Percentiles rank a stretch among this genome's conserved stretches.
phyloP scores from a whole-genome alignment of 2,329 filamentous ascomycete species.

The Phaeoacremonium minimum region DNA sequence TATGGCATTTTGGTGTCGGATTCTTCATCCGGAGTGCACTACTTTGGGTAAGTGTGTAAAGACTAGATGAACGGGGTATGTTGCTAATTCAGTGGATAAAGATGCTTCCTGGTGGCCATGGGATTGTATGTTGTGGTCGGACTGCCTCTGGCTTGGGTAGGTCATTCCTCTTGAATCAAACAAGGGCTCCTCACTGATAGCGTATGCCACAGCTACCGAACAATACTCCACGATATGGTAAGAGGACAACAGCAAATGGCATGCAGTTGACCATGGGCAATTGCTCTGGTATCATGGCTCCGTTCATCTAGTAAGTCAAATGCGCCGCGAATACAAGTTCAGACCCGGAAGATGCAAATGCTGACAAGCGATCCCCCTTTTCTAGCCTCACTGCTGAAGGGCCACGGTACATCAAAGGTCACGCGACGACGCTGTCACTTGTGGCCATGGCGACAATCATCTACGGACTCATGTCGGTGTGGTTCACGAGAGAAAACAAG shows the following conservation, averaged over 20 bases:
- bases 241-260: slow-evolving; percentile 67
- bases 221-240: slow-evolving; percentile 71
- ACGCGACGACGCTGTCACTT: slow-evolving; percentile 56
- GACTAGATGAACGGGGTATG: background rate
- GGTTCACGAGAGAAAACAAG: slow-evolving; percentile 43
- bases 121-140: slow-evolving; percentile 63
- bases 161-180: slow-evolving; percentile 6
- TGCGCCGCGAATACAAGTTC: too few species aligned
- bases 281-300: slow-evolving; percentile 66
- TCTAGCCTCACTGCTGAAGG: slow-evolving; percentile 37
- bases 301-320: slow-evolving; percentile 55
- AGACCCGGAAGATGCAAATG: too few species aligned
- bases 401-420: slow-evolving; percentile 57
- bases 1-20: slow-evolving; percentile 65
- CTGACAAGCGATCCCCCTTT: too few species aligned
- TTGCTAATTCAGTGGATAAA: background rate
- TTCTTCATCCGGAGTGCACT: slow-evolving; percentile 58
- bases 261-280: slow-evolving; percentile 70
- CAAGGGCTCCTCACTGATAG: background rate
- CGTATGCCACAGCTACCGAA: slow-evolving; percentile 40
- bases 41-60: slow-evolving; percentile 47
- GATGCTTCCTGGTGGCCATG: slow-evolving; percentile 65
- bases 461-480: slow-evolving; percentile 51
- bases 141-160: slow-evolving; percentile 50
- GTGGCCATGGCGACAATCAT: slow-evolving; percentile 49